Conservation (phyloP, 768 basidiomycete genomes). For the Boletus rufocinnamomeus region DNA sequence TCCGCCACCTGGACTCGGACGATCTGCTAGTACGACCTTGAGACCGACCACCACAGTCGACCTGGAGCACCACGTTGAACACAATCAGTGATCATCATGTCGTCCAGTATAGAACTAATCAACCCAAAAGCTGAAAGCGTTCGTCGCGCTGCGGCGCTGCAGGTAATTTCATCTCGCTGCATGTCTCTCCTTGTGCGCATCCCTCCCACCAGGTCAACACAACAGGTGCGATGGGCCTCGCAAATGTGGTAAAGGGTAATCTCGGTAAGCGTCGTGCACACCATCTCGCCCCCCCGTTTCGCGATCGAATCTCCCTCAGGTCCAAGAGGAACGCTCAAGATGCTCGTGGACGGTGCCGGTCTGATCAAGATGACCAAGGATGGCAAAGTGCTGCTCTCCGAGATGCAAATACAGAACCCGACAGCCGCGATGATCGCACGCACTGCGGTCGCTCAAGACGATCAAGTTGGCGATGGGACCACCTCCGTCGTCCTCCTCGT, state of each 20-base stretch:
- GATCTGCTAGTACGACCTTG: conserved; percentile 9
- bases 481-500: conserved; percentile 96
- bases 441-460: conserved; percentile 98
- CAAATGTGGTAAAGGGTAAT: conserved; percentile 96
- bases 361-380: conserved; percentile 99
- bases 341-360: conserved; percentile 98
- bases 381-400: conserved; percentile 95
- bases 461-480: conserved; percentile 98
- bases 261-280: conserved; percentile 61
- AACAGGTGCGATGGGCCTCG: conserved; percentile 95
- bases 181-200: conserved; percentile 25
- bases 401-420: conserved; percentile 99
- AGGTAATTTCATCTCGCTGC: conserved; percentile 51
- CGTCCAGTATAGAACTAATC: conserved; percentile 89
- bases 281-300: conserved; percentile 13
- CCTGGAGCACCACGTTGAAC: conserved; percentile 25
- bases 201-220: conserved; percentile 70
- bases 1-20: conserved; percentile 28
- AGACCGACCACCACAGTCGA: conserved; percentile 18
- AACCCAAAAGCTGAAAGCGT: conserved; percentile 97
- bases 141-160: conserved; percentile 84
- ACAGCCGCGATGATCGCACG: conserved; percentile 99
- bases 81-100: conserved; percentile 44
- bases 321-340: conserved; percentile 96
- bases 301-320: conserved; percentile 51